Base-by-base conservation (phyloP, 2,329 filamentous ascomycete genomes). In the Fusarium napiforme region DNA sequence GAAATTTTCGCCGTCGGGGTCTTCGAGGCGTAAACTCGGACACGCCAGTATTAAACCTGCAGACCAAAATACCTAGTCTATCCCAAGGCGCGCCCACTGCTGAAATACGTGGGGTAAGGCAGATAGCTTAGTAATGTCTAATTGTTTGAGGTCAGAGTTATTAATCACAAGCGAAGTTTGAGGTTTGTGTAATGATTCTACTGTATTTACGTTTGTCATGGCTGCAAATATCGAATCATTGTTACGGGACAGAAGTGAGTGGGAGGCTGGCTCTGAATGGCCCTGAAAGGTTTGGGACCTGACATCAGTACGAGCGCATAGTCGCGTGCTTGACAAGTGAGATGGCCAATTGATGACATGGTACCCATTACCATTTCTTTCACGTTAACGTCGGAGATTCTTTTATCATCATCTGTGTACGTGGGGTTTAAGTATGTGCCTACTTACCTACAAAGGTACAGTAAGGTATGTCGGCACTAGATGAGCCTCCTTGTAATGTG, bases 11-110 rank as follows among this genome's bases (percentile, higher is more conserved):
- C 58, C 53, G 65, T 78, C 69, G 69, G 71, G 45, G 58, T 72
- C 71, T 61, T 73, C 62, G 37, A 73, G 69, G 71, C 67, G 64
- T 70, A 74, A 76, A 76, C 75, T 78, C 66, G 71, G 74, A 69
- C 49, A 75, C 69, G 34, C 62, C 70, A 68, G 62, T 62, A 23
- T 45, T 50, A 60, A 58, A 64, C 56, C 67, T 63, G 70, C 72
- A 73, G 60, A 55, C 67, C 60, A 55, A 55, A 74, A 72, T 75
- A 47, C 45, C 45, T 47, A 70, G 72, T 75, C 74, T 70, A 75
- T 77, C 71, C 61, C 68, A 69, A 64, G 60, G 62, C 42, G 68
- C 55, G 42, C 60, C 57, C 40, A 26, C 59, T 64, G 30, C 21
- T 70, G n/a, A 53, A 65, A 65, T 65, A 30, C 67, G 67, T 65